A percentile compares a stretch with the other conserved stretches of the same genome.
Evolutionary conservation across 176 grass and related monocot genomes (phyloP).

Genomic region (Tuctoria greenei): DNA sequence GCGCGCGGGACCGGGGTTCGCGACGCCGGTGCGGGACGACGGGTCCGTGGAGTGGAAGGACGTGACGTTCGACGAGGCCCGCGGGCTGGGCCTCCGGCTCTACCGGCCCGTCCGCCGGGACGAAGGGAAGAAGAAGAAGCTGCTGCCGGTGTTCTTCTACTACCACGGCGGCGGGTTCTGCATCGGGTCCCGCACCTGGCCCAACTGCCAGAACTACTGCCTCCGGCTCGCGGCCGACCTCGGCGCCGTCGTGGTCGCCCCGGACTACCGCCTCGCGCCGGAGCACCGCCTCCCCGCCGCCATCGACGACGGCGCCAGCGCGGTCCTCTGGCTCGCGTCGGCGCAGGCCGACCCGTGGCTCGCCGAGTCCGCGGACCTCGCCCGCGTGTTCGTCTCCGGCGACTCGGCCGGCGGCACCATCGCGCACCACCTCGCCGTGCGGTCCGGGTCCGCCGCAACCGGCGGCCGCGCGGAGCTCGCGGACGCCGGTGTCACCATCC

Average conservation of each 20-base stretch:
- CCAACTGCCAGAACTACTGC: conserved; percentile 92
- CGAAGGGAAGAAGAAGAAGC: not conserved
- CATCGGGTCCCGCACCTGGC: conserved; percentile 80
- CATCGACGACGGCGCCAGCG: conserved; percentile 45
- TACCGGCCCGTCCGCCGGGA: conserved; percentile 29
- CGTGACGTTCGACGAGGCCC: conserved; percentile 40
- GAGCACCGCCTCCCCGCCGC: conserved; percentile 79
- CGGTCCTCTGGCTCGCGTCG: conserved; percentile 53
- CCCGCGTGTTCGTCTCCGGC: conserved; percentile 63
- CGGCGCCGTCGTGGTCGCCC: conserved; percentile 64
- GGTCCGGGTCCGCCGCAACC: conserved; percentile 48
- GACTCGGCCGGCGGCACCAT: conserved; percentile 82
- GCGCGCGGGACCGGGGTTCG: conserved; percentile 38
- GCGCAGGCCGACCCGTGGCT: conserved; percentile 57
- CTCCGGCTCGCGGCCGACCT: conserved; percentile 69
- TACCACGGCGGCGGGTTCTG: conserved; percentile 84
- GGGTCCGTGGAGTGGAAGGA: conserved; percentile 77
- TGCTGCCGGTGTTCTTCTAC: conserved; percentile 75
- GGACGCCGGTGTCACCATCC: conserved; percentile 14
- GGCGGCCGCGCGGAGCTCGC: conserved; percentile 50
- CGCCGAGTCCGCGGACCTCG: conserved; percentile 50
- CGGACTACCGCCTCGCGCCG: conserved; percentile 84
- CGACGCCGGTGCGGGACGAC: conserved; percentile 53
- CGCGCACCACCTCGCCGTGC: conserved; percentile 73
- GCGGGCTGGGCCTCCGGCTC: conserved; percentile 46